Evolutionary conservation across 2,329 filamentous ascomycete species (phyloP), one percentile per base, ranked within the genome.

Genomic region (Pyrenochaeta sp.): DNA sequence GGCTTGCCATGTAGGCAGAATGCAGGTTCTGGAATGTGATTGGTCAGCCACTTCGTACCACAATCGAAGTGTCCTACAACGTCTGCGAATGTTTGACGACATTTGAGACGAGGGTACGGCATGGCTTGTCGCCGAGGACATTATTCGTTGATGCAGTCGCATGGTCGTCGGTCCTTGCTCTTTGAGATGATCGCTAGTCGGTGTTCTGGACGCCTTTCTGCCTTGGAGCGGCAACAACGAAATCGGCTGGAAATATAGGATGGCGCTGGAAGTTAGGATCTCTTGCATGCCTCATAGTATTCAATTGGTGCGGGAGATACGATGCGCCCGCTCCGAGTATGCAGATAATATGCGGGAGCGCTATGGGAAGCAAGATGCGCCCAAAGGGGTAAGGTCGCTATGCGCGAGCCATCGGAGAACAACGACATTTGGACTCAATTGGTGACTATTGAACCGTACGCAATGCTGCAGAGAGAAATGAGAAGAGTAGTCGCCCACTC

Each of bases 301-400:
- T 18, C 27, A 11, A 63, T 61, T 63, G 58, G 60, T 18, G 48
- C 48, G 48, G 42, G 36, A 44, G 36, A 55, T 44, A 40, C 35
- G 31, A 26, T 50, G 48, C 47, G 48, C 50, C 48, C 49, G 51
- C 56, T 30, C 53, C 55, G 45, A 44, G 31, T 50, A 57, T 56
- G 61, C 60, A 61, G 35, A 59, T 29, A 63, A 60, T 59, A 45
- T 54, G 53, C 58, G 58, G 53, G 59, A 65, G 60, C 59, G 64
- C 55, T 53, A 48, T 55, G 51, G 27, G 41, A 58, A 51, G 57
- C 53, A 55, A 55, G 49, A 58, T 44, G 24, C 31, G 30, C 54
- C 53, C 22, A 50, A 60, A 44, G 23, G 30, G 48, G 54, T 41
- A 48, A 58, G 41, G 51, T 41, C 36, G 21, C 40, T 34, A 57